Percentiles rank a stretch among this genome's conserved stretches.
Evolutionary conservation across 768 basidiomycete species (phyloP).

Genomic region (Aureoboletus auriporus): DNA sequence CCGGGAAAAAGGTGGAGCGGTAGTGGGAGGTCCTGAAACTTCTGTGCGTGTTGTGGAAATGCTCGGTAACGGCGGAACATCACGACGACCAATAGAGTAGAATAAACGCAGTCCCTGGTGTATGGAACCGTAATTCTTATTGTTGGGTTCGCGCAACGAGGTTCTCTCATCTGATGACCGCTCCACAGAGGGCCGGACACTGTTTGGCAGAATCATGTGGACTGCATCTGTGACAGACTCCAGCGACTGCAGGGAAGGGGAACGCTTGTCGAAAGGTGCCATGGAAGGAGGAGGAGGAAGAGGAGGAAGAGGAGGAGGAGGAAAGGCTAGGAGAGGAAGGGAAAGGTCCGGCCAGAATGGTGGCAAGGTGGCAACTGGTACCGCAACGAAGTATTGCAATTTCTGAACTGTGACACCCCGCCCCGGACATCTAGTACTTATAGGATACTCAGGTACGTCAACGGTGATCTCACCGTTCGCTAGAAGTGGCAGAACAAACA

Average conservation of each 20-base stretch:
- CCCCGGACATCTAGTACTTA: too few relatives aligned
- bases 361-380: too few relatives aligned
- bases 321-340: too few relatives aligned
- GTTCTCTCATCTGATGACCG: conserved; percentile 41
- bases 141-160: conserved; percentile 29
- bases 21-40: conserved; percentile 36
- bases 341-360: too few relatives aligned
- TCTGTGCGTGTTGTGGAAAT: conserved; percentile 30
- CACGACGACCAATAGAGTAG: conserved; percentile 32
- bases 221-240: conserved; percentile 14
- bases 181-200: conserved; percentile 37
- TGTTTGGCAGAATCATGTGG: conserved; percentile 21
- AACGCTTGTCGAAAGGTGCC: conserved; percentile 17
- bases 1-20: conserved; percentile 26
- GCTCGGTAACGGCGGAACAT: conserved; percentile 34
- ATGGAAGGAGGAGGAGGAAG: conserved; percentile 5
- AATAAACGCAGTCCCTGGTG: conserved; percentile 21
- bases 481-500: conserved; percentile 10
- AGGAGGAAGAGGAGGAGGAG: too few relatives aligned
- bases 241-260: conserved; percentile 15
- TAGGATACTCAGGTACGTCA: too few relatives aligned
- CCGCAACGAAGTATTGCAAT: background rate
- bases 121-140: conserved; percentile 57
- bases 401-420: background rate
- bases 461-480: too few relatives aligned